phyloP scores from a whole-genome alignment of 2,329 filamentous ascomycete species.

The Trichophyton equinum region DNA sequence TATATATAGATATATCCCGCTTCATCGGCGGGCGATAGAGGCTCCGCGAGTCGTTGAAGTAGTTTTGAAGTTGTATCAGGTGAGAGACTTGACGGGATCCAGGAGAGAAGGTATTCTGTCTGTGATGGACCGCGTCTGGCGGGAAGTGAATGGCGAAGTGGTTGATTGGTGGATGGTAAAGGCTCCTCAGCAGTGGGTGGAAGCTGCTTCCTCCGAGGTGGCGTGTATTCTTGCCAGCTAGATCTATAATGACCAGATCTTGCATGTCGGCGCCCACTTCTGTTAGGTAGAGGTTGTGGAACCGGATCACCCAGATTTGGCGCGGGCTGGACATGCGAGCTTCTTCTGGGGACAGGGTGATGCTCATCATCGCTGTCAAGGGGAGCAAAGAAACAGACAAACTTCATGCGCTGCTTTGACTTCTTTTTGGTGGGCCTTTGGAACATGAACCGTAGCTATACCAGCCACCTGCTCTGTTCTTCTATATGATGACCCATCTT shows the following conservation, averaged over 20 bases:
- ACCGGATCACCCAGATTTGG: background rate
- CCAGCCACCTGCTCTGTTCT: background rate
- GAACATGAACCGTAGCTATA: background rate
- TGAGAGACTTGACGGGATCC: constrained; percentile 57
- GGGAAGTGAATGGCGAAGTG: constrained; percentile 13
- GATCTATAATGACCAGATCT: background rate
- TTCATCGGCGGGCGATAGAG: constrained; percentile 60
- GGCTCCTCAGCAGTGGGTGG: background rate
- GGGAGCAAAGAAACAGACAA: constrained; percentile 26
- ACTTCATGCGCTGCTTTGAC: constrained; percentile 14
- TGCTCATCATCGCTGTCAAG: constrained; percentile 19
- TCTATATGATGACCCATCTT: background rate
- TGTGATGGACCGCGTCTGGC: constrained; percentile 20
- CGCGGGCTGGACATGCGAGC: background rate
- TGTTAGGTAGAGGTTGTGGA: background rate
- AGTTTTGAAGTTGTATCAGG: constrained; percentile 58
- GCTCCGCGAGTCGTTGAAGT: constrained; percentile 64
- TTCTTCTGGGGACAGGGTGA: background rate
- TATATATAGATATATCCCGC: constrained; percentile 98
- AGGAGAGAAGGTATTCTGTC: constrained; percentile 42
- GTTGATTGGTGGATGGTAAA: constrained; percentile 7
- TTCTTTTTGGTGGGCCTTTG: constrained; percentile 12
- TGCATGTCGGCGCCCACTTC: background rate
- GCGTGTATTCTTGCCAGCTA: background rate
- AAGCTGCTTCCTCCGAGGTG: background rate